phyloP scores from a whole-genome alignment of 176 grass and related monocot species.

The Luzula sylvatica region DNA sequence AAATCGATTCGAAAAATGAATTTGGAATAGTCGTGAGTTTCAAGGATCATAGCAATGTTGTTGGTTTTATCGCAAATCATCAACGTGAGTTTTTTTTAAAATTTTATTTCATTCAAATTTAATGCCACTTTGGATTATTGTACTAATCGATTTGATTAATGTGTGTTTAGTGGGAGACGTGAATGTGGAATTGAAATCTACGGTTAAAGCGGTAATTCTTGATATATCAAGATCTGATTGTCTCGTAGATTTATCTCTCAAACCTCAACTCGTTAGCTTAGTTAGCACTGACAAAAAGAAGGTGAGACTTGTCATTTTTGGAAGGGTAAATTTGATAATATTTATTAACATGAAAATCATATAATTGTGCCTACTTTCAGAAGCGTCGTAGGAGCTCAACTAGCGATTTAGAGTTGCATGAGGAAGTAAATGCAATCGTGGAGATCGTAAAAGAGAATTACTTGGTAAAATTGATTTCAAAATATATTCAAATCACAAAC shows the following conservation, averaged over 20 bases:
- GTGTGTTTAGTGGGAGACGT: slow-evolving; percentile 43
- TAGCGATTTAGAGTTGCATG: slow-evolving; percentile 57
- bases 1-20: slow-evolving; percentile 73
- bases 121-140: background rate
- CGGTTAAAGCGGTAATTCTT: slow-evolving; percentile 69
- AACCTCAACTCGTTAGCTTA: slow-evolving; percentile 46
- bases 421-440: slow-evolving; percentile 77
- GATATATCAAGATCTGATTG: slow-evolving; percentile 75
- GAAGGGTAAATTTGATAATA: too few species aligned
- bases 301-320: slow-evolving; percentile 24
- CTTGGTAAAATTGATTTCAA: slow-evolving; percentile 30
- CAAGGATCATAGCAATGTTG: slow-evolving; percentile 62
- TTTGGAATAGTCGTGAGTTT: slow-evolving; percentile 81
- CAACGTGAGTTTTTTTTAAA: slow-evolving; percentile 45
- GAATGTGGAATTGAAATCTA: slow-evolving; percentile 52
- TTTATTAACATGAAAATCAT: slow-evolving; percentile 7
- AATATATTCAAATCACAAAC: too few species aligned
- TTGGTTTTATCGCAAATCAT: slow-evolving; percentile 90
- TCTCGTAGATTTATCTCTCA: slow-evolving; percentile 83
- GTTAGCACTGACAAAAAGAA: slow-evolving; percentile 39
- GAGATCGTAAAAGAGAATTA: slow-evolving; percentile 83
- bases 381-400: slow-evolving; percentile 48
- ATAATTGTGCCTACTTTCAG: slow-evolving; percentile 33
- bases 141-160: slow-evolving; percentile 11
- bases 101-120: slow-evolving; percentile 1